A percentile compares a stretch with the other conserved stretches of the same genome.
These are phyloP conservation scores for Beauveria sp. DNA, from an alignment of 2,329 filamentous ascomycete genomes.

Conservation along the genomic window DNA sequence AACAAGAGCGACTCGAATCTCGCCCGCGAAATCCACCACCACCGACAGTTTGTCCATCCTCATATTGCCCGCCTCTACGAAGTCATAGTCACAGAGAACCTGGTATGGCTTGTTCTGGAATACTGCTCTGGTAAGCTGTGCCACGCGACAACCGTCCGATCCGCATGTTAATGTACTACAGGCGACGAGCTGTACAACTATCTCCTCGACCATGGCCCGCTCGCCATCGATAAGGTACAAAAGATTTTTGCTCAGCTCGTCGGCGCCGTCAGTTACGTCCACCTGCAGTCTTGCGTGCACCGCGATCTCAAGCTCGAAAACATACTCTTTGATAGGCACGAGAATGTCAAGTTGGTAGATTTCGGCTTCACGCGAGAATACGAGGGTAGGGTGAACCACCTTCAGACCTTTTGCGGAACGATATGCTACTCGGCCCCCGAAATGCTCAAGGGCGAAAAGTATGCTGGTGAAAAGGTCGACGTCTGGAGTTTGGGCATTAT, in stretches of 20 bases:
- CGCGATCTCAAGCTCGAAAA: slow-evolving; percentile 88
- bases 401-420: slow-evolving; percentile 96
- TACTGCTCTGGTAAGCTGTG: slow-evolving; percentile 72
- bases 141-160: not conserved
- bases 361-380: slow-evolving; percentile 98
- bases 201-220: slow-evolving; percentile 75
- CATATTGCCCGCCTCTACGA: slow-evolving; percentile 96
- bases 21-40: slow-evolving; percentile 95
- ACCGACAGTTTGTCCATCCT: slow-evolving; percentile 93
- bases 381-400: slow-evolving; percentile 85
- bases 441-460: slow-evolving; percentile 98
- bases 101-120: slow-evolving; percentile 96
- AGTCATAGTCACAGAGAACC: slow-evolving; percentile 88
- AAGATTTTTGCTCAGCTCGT: slow-evolving; percentile 95
- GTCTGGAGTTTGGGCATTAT: slow-evolving; percentile 90
- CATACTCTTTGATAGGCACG: slow-evolving; percentile 90
- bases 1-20: slow-evolving; percentile 94
- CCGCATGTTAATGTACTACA: slow-evolving; percentile 25
- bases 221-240: slow-evolving; percentile 80
- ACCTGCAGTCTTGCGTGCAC: slow-evolving; percentile 91
- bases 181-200: slow-evolving; percentile 98
- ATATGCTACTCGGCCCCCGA: slow-evolving; percentile 97
- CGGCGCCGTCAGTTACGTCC: slow-evolving; percentile 90
- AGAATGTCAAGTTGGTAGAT: slow-evolving; percentile 95
- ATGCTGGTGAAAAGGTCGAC: slow-evolving; percentile 95